Conservation (phyloP, 768 basidiomycete genomes). For the Tricholoma flavovirens region DNA sequence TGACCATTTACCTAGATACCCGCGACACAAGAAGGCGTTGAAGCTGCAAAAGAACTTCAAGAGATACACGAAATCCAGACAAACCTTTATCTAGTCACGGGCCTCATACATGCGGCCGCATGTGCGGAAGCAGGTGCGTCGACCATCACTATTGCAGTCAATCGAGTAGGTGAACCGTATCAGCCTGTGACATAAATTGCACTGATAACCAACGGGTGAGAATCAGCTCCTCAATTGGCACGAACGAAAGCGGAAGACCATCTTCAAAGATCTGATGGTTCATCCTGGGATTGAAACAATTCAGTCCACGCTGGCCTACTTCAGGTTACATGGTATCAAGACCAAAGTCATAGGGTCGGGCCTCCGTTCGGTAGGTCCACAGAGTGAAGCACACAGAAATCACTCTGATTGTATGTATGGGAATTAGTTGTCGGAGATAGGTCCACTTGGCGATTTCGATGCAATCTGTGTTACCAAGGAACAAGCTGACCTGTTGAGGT, state of each 20-base stretch:
- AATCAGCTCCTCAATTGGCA: constrained; percentile 37
- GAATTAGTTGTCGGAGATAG: constrained; percentile 37
- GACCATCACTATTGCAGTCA: constrained; percentile 44
- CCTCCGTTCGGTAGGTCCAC: constrained; percentile 33
- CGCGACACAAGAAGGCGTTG: constrained; percentile 49
- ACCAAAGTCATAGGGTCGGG: constrained; percentile 37
- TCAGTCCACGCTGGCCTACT: constrained; percentile 39
- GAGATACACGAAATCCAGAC: constrained; percentile 36
- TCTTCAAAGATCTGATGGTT: constrained; percentile 15
- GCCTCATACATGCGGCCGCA: constrained; percentile 47
- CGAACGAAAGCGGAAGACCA: constrained; percentile 28
- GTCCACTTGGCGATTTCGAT: constrained; percentile 35
- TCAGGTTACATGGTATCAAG: constrained; percentile 33
- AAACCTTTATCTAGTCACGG: constrained; percentile 48
- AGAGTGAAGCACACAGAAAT: neutral
- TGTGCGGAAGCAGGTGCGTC: constrained; percentile 49
- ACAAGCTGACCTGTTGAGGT: constrained; percentile 32
- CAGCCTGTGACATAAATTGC: neutral
- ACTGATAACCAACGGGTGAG: neutral
- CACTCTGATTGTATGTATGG: constrained; percentile 7
- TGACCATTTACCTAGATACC: constrained; percentile 38
- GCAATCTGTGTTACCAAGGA: constrained; percentile 36
- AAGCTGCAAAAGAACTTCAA: constrained; percentile 38
- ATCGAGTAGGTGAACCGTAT: constrained; percentile 34
- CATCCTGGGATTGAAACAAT: constrained; percentile 45